Evolutionary conservation across 768 basidiomycete species (phyloP), one percentile per base, ranked within the genome.

Genomic region (Macrolepiota albuminosa): DNA sequence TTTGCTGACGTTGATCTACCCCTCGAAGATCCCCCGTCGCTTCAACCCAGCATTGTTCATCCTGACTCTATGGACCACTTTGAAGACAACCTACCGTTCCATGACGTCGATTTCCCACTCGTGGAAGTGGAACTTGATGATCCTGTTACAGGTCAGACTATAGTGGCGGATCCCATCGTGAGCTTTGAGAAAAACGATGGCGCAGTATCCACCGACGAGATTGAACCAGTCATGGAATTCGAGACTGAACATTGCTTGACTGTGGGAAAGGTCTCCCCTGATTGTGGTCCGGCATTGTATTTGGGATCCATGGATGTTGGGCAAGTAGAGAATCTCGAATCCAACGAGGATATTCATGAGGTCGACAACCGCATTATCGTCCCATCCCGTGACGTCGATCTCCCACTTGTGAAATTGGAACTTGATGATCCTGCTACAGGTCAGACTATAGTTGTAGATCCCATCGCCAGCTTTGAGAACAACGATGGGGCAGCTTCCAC

Each of bases 1-100:
- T 57, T 57, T 40, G 56, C 42, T 3, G 47, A 46, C 8, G 47
- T 49, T 14, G 56, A 57, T 8, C 26, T 57, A 21, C 56, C 56
- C 7, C 47, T 57, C 26, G 47, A 47, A 26, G 47, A 49, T 16
- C 16, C 11, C 0, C 6, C 31, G 10, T 42, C 11, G 13, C 40
- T 31, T n/a, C 40, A n/a, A 54, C 8, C 16, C 24, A 5, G 36
- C 37, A 14, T 18, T 29, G 26, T 18, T 11, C 26, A 18, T 10
- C 8, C 4, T 31, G 53, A 31, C 18, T 18, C 26, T 10, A 11
- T n/a, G 18, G 39, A 42, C 16, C 10, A 9, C 6, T 54, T 16
- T 5, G 52, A 39, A 26, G 52, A 39, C 14, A 29, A 29, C 37
- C 39, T 53, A 24, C 37, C 51, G 1, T 53, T 39, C 51, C 37